phyloP scores from a whole-genome alignment of 495 filamentous ascomycete species.

The Lophiostoma macrostomum region DNA sequence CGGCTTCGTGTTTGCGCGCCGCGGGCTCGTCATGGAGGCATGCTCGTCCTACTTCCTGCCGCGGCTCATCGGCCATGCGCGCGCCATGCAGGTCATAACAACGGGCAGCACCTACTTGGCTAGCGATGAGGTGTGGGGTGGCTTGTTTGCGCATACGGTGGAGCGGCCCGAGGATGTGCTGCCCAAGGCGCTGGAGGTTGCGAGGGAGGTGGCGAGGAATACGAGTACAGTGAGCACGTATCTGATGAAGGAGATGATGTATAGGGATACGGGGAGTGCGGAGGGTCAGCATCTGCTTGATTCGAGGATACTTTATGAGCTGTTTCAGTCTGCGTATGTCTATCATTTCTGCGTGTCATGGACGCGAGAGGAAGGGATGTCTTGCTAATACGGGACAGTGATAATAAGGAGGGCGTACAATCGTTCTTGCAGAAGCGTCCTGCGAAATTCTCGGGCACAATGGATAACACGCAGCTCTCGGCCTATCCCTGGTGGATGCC shows the following conservation, averaged over 20 bases:
- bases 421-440: slow-evolving; percentile 45
- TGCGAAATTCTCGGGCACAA: slow-evolving; percentile 52
- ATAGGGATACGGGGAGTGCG: slow-evolving; percentile 51
- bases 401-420: slow-evolving; percentile 44
- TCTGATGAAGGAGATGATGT: slow-evolving; percentile 61
- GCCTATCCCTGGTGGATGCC: slow-evolving; percentile 52
- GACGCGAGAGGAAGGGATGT: not conserved
- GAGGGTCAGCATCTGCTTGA: slow-evolving; percentile 61
- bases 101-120: slow-evolving; percentile 48
- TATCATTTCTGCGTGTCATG: not conserved
- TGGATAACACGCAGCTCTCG: slow-evolving; percentile 45
- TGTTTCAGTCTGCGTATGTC: slow-evolving; percentile 46
- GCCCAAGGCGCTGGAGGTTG: slow-evolving; percentile 55
- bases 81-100: slow-evolving; percentile 59
- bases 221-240: slow-evolving; percentile 53
- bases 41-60: slow-evolving; percentile 63
- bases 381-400: slow-evolving; percentile 16
- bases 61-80: slow-evolving; percentile 54
- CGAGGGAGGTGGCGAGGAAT: slow-evolving; percentile 57
- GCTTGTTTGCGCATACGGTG: slow-evolving; percentile 56
- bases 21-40: slow-evolving; percentile 62
- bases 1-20: slow-evolving; percentile 63
- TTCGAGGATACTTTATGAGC: slow-evolving; percentile 53
- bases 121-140: slow-evolving; percentile 45
- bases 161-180: slow-evolving; percentile 51